phyloP scores from a whole-genome alignment of 176 grass and related monocot species.

The Musa schizocarpa region DNA sequence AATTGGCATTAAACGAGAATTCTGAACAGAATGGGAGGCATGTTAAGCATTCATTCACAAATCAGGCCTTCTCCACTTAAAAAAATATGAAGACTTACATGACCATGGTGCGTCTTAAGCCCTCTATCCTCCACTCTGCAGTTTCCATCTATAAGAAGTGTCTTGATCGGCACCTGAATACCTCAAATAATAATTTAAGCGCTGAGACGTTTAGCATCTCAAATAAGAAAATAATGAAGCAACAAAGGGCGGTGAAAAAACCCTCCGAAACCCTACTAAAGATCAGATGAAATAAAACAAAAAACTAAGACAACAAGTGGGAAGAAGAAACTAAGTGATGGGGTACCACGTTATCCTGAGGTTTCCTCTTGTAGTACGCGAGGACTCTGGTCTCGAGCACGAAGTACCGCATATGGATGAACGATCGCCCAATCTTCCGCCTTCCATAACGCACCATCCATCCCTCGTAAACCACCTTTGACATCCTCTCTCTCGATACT shows the following conservation, averaged over 20 bases:
- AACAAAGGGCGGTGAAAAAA: not conserved
- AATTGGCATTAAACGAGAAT: not conserved
- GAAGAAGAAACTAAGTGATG: not conserved
- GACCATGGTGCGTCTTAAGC: slow-evolving; percentile 79
- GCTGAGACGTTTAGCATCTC: not conserved
- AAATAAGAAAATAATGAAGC: not conserved
- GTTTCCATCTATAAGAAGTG: slow-evolving; percentile 72
- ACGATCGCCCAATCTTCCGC: slow-evolving; percentile 79
- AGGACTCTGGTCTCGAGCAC: slow-evolving; percentile 75
- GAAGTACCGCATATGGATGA: slow-evolving; percentile 85
- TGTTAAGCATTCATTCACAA: not conserved
- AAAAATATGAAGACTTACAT: slow-evolving; percentile 32
- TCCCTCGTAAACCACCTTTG: slow-evolving; percentile 72
- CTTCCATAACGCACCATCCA: slow-evolving; percentile 95
- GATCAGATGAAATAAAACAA: not conserved
- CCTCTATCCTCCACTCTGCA: slow-evolving; percentile 97
- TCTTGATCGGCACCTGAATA: slow-evolving; percentile 79
- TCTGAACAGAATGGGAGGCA: not conserved
- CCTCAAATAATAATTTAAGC: not conserved
- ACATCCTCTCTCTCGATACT: slow-evolving; percentile 12
- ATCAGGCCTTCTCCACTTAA: not conserved
- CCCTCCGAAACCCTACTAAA: too few species aligned
- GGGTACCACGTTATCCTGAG: slow-evolving; percentile 58
- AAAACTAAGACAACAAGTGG: not conserved
- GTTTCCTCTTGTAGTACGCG: slow-evolving; percentile 87